Evolutionary conservation across 371 early-diverging fungal genomes (phyloP).

Genomic region (Lichtheimia ramosa): DNA sequence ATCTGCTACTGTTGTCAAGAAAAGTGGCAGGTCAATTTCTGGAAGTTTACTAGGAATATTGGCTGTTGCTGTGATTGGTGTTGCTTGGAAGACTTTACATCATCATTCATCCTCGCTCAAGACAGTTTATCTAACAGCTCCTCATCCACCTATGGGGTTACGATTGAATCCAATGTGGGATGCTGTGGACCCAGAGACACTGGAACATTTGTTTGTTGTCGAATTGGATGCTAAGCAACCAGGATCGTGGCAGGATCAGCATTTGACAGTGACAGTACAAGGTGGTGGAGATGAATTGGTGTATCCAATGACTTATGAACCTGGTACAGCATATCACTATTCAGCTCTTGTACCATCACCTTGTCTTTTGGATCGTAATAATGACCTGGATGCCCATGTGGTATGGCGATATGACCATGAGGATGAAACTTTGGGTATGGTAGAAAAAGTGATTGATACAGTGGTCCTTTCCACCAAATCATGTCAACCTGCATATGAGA

Average conservation of each 20-base stretch:
- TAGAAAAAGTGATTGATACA: background rate
- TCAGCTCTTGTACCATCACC: conserved; percentile 11
- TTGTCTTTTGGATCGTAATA: conserved; percentile 8
- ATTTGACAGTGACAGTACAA: background rate
- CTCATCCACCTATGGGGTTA: background rate
- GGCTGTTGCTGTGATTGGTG: too few species aligned
- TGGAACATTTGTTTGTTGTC: conserved; percentile 7
- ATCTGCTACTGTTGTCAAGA: too few species aligned
- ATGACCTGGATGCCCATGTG: conserved; percentile 8
- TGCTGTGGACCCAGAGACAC: conserved; percentile 1
- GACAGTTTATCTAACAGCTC: too few species aligned
- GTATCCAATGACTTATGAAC: background rate
- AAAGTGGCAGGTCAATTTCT: too few species aligned
- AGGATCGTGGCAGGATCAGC: background rate
- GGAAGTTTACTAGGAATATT: too few species aligned
- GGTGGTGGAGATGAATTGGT: background rate
- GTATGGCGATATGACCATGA: background rate
- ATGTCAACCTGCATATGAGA: background rate
- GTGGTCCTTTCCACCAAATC: background rate
- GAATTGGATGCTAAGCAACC: background rate
- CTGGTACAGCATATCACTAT: conserved; percentile 2
- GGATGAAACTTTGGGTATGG: background rate
- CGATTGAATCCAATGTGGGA: conserved; percentile 12
- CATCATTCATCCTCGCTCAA: too few species aligned
- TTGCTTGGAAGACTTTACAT: too few species aligned